These are phyloP conservation scores for Collariella sp. DNA, from an alignment of 495 filamentous ascomycete genomes.

Conservation along the genomic window DNA sequence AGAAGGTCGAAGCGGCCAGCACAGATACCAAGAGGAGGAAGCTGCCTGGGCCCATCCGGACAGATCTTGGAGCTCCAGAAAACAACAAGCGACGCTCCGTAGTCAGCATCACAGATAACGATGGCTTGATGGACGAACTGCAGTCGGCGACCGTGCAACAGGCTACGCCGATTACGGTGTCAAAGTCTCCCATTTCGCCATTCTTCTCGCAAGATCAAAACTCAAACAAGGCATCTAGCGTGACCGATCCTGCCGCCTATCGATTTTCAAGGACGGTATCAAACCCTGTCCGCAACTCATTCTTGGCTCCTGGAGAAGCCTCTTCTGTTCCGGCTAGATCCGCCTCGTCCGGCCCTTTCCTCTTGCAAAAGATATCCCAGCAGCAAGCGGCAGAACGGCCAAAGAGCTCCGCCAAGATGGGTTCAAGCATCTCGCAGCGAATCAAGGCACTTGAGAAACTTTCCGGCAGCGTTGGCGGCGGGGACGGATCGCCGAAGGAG, in stretches of 20 bases:
- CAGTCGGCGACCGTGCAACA: conserved; percentile 74
- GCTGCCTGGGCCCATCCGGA: conserved; percentile 48
- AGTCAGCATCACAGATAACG: conserved; percentile 65
- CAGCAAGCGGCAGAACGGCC: conserved; percentile 41
- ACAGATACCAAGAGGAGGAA: conserved; percentile 28
- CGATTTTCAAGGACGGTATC: conserved; percentile 36
- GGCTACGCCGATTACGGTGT: conserved; percentile 72
- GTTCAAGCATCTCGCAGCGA: conserved; percentile 78
- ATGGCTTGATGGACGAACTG: conserved; percentile 84
- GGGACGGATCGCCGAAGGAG: conserved; percentile 20
- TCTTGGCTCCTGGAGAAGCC: conserved; percentile 33
- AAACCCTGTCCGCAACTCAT: conserved; percentile 39
- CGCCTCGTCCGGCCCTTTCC: conserved; percentile 40
- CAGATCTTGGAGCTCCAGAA: conserved; percentile 30
- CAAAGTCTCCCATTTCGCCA: conserved; percentile 72
- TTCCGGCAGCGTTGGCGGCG: conserved; percentile 36
- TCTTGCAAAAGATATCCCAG: conserved; percentile 39
- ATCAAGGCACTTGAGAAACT: conserved; percentile 80
- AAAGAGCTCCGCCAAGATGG: conserved; percentile 75
- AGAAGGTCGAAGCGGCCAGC: background rate
- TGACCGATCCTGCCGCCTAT: conserved; percentile 17
- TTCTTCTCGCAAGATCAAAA: conserved; percentile 44
- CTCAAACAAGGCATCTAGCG: conserved; percentile 20
- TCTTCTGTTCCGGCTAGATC: conserved; percentile 35
- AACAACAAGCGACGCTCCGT: conserved; percentile 49